Evolutionary conservation across 2,329 filamentous ascomycete species (phyloP).

Genomic region (Diplodia intermedia): DNA sequence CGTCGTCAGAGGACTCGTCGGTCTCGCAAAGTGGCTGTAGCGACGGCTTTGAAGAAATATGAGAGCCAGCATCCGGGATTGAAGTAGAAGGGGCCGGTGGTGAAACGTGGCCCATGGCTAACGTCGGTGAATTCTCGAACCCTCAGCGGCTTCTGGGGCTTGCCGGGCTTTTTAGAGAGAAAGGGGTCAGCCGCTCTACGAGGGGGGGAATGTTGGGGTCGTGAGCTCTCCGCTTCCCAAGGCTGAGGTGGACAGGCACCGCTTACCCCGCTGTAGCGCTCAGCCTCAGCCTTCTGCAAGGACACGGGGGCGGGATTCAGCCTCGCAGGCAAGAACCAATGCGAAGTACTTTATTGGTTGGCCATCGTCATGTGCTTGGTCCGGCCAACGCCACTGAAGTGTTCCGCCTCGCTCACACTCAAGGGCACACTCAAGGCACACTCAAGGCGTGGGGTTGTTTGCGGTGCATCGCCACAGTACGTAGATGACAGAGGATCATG

Average conservation of each 20-base stretch:
- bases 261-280: neutral
- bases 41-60: no score
- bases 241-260: neutral
- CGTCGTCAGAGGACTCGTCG: constrained; percentile 11
- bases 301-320: neutral
- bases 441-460: neutral
- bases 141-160: no score
- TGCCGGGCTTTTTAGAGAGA: no score
- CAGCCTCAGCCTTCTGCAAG: neutral
- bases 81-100: neutral
- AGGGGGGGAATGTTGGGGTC: neutral
- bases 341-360: neutral
- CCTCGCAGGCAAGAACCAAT: neutral
- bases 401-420: neutral
- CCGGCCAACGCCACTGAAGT: neutral
- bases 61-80: neutral
- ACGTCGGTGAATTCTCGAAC: neutral
- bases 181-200: no score
- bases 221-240: neutral
- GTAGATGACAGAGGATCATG: no score
- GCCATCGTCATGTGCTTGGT: no score
- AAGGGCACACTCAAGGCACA: no score
- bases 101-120: no score
- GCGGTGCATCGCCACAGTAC: neutral
- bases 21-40: no score